A percentile compares a stretch with the other conserved stretches of the same genome.
These are phyloP conservation scores for Blastobotrys mokoenaii DNA, from an alignment of 805 yeast genomes.

Conservation along the genomic window DNA sequence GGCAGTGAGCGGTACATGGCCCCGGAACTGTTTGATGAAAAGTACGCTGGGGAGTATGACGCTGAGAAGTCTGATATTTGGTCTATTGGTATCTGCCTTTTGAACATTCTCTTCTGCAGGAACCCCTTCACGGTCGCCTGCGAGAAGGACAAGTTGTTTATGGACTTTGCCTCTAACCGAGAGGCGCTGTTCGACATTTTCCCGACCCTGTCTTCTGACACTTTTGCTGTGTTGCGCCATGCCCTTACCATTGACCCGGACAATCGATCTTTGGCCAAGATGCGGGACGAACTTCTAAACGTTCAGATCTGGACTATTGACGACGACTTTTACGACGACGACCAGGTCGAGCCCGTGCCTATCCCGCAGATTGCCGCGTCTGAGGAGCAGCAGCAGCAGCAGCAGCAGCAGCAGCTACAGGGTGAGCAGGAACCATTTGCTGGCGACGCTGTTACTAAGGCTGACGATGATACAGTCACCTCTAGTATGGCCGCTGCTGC, in stretches of 20 bases:
- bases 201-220: constrained; percentile 78
- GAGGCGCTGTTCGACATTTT: constrained; percentile 89
- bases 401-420: too few species aligned
- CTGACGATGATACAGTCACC: constrained; percentile 8
- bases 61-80: constrained; percentile 81
- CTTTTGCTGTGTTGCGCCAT: constrained; percentile 74
- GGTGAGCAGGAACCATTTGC: constrained; percentile 2
- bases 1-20: constrained; percentile 94
- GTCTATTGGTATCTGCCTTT: constrained; percentile 78
- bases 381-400: too few species aligned
- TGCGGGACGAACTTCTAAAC: constrained; percentile 51
- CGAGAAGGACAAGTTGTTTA: constrained; percentile 69
- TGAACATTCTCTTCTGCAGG: constrained; percentile 80
- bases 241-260: constrained; percentile 79
- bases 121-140: constrained; percentile 81
- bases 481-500: constrained; percentile 4
- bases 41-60: constrained; percentile 42
- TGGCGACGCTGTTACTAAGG: constrained; percentile 1
- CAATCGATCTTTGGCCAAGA: constrained; percentile 58
- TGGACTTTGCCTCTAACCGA: constrained; percentile 78
- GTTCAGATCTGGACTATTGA: constrained; percentile 73
- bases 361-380: constrained; percentile 1
- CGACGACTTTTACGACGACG: constrained; percentile 48
- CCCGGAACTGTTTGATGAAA: constrained; percentile 73
- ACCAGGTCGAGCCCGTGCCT: constrained; percentile 19